Evolutionary conservation across 2,329 filamentous ascomycete genomes (phyloP).

Genomic region (Graphilbum ipis-grandicollis): DNA sequence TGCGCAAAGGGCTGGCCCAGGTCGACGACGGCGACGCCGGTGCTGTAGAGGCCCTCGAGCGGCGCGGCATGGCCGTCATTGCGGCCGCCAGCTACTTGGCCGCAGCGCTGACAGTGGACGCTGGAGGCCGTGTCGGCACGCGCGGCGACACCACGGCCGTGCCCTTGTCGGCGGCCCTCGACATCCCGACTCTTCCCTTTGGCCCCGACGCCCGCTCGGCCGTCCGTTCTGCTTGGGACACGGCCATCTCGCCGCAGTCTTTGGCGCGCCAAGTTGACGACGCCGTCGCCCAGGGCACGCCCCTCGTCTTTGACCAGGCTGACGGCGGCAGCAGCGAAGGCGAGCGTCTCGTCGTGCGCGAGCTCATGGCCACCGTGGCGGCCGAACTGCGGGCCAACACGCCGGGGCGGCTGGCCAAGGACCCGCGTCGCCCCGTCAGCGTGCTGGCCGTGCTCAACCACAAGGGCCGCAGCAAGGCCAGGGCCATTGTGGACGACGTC

Average conservation of each 20-base stretch:
- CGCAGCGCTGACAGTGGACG: constrained; percentile 1
- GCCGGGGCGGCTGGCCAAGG: constrained; percentile 9
- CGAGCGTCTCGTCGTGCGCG: constrained; percentile 13
- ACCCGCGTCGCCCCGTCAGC: constrained; percentile 16
- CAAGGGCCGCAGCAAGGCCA: constrained; percentile 13
- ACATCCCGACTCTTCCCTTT: too few relatives aligned
- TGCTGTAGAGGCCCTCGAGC: constrained; percentile 1
- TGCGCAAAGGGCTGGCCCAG: constrained; percentile 1
- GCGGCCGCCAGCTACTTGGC: constrained; percentile 4
- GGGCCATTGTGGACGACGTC: constrained; percentile 13
- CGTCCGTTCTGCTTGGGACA: too few relatives aligned
- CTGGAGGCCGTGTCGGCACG: neutral
- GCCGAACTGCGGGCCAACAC: constrained; percentile 14
- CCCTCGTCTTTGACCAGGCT: constrained; percentile 1
- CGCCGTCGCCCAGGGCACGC: constrained; percentile 1
- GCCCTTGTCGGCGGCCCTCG: too few relatives aligned
- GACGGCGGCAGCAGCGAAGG: too few relatives aligned
- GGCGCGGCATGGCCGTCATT: constrained; percentile 4
- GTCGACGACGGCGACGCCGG: neutral
- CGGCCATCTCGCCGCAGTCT: too few relatives aligned
- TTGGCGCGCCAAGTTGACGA: constrained; percentile 3
- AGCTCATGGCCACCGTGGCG: constrained; percentile 15
- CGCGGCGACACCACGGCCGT: too few relatives aligned
- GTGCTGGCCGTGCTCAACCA: constrained; percentile 19
- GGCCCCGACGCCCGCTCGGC: too few relatives aligned